Base-by-base conservation (phyloP, 176 grass and related monocot genomes). In the Oryza punctata region DNA sequence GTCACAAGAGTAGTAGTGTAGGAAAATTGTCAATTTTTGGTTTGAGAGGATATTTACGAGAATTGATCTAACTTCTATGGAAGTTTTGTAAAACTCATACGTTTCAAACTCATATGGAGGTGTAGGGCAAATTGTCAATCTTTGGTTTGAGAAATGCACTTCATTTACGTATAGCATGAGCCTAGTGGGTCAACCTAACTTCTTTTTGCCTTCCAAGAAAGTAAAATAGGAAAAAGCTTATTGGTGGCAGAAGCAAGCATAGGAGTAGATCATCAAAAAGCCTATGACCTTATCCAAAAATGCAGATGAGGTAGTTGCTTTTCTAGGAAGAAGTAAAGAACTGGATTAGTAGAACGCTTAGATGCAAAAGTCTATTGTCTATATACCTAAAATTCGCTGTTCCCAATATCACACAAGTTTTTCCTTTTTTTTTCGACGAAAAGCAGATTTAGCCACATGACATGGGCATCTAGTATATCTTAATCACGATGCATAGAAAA, bases 201-300 rank as follows among this genome's bases (percentile, higher is more conserved):
- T 80, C 4, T 32, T 49, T 76, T 45, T 57, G 65, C 57, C 18
- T 21, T 61, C 57, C n/a, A 61, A 61, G 0, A 24, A 61, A 23
- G 11, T 10, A 61, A 61, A 57, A n/a, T 9, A 10, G 57, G 18
- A 61, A 61, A 61, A 61, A 19, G 21, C 32, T 59, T 24, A 67
- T 71, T 43, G 66, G 83, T 67, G 33, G 73, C 45, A 47, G 8
- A 81, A 73, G 72, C 78, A 59, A 32, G 78, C 0, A 38, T 72
- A 30, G 30, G 59, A 81, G 71, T 76, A 85, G 78, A 54, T 35
- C 88, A 67, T 73, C 59, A 21, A 25, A 90, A 86, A 82, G 79
- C 60, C 73, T 68, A 49, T 63, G n/a, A 68, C 61, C 83, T 82
- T 86, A 86, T 82, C 83, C 83, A 47, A 40, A 86, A 86, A 49